Percentiles rank a stretch among this genome's conserved stretches.
These are phyloP conservation scores for Anthoceros angustus DNA, from an alignment of 225 moss, liverwort and hornwort species.

Conservation along the genomic window DNA sequence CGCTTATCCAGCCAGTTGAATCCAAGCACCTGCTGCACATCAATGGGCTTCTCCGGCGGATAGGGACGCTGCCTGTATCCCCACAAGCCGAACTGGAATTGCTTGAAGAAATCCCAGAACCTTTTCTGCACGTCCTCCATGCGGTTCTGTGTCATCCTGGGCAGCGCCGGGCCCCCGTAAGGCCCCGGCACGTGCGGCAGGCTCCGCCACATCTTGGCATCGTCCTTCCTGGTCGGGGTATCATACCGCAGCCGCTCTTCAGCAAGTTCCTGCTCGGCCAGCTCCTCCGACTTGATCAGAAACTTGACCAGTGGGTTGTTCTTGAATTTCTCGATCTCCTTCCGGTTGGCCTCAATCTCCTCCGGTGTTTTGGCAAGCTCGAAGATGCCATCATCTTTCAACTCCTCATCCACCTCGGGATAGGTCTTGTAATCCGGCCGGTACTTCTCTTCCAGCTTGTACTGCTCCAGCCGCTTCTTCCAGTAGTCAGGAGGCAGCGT, in stretches of 20 bases:
- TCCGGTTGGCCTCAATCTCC: slow-evolving; percentile 52
- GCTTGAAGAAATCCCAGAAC: slow-evolving; percentile 97
- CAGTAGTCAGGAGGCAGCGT: slow-evolving; percentile 5
- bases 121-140: slow-evolving; percentile 55
- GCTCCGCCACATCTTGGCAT: slow-evolving; percentile 61
- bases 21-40: slow-evolving; percentile 89
- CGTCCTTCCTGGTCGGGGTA: slow-evolving; percentile 57
- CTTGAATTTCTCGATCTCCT: slow-evolving; percentile 29
- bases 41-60: slow-evolving; percentile 41
- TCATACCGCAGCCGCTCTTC: slow-evolving; percentile 32
- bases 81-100: slow-evolving; percentile 86
- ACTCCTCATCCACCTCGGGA: slow-evolving; percentile 52
- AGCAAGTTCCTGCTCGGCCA: slow-evolving; percentile 24
- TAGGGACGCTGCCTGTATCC: slow-evolving; percentile 82
- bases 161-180: slow-evolving; percentile 45
- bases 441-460: slow-evolving; percentile 20
- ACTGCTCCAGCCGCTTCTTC: slow-evolving; percentile 21
- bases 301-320: slow-evolving; percentile 55
- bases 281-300: slow-evolving; percentile 53
- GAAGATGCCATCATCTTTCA: slow-evolving; percentile 34
- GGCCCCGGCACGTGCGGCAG: slow-evolving; percentile 76
- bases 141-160: slow-evolving; percentile 40
- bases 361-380: slow-evolving; percentile 26
- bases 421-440: slow-evolving; percentile 50
- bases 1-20: slow-evolving; percentile 96